Conservation (phyloP, 805 yeast genomes). For the Yamadazyma paraphyllophila region DNA sequence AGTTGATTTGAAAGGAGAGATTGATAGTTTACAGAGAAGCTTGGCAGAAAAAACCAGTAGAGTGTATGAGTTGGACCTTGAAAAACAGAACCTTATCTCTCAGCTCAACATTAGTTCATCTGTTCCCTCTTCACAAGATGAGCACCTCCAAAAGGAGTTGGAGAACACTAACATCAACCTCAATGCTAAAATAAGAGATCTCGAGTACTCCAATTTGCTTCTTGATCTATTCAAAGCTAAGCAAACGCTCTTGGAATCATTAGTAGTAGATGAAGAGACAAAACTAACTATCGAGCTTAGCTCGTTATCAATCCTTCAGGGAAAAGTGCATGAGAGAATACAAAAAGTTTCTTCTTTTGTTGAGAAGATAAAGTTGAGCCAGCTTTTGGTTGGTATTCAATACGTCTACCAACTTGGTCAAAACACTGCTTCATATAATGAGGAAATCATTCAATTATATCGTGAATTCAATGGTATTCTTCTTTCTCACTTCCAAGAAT, state of each 20-base stretch:
- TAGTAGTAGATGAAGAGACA: not conserved
- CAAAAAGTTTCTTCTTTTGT: not conserved
- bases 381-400: not conserved
- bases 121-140: not conserved
- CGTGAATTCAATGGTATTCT: not conserved
- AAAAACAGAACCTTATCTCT: not conserved
- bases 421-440: not conserved
- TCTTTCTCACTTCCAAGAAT: not conserved
- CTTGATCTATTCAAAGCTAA: conserved; percentile 2
- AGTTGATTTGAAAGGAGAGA: conserved; percentile 38
- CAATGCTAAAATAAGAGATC: conserved; percentile 10
- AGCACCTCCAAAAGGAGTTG: not conserved
- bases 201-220: conserved; percentile 4
- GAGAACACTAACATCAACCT: not conserved
- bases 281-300: not conserved
- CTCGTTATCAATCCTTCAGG: not conserved
- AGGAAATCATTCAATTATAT: not conserved
- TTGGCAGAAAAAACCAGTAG: conserved; percentile 10
- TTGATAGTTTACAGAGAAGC: conserved; percentile 23
- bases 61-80: not conserved
- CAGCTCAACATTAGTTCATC: not conserved
- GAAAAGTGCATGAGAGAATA: not conserved
- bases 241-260: not conserved
- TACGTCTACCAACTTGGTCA: conserved; percentile 1
- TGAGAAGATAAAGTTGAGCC: not conserved